Percentiles rank a stretch among this genome's conserved stretches.
Evolutionary conservation across 768 basidiomycete species (phyloP).

Genomic region (Xanthoconium stramineum): DNA sequence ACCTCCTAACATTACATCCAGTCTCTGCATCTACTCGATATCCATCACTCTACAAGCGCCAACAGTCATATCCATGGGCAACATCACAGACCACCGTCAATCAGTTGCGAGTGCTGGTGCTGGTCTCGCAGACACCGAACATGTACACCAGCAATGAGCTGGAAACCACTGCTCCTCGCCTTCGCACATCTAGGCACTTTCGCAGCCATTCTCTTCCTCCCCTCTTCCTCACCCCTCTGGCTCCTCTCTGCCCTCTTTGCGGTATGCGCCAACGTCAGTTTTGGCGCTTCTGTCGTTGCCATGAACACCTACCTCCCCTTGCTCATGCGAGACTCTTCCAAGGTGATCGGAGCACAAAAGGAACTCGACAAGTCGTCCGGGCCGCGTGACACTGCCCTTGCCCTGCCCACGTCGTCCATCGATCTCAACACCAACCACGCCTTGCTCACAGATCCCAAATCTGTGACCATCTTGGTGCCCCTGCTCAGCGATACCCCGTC

Average conservation of each 20-base stretch:
- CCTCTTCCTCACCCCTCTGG: constrained; percentile 72
- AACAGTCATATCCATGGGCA: constrained; percentile 93
- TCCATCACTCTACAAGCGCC: constrained; percentile 88
- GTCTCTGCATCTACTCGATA: constrained; percentile 83
- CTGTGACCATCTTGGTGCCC: constrained; percentile 32
- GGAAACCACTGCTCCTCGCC: constrained; percentile 72
- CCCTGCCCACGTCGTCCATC: not conserved
- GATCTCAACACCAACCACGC: constrained; percentile 17
- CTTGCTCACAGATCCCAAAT: constrained; percentile 15
- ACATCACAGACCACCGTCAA: constrained; percentile 86
- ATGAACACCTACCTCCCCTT: constrained; percentile 86
- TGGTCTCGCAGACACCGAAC: not conserved
- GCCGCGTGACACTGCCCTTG: not conserved
- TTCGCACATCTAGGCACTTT: constrained; percentile 74
- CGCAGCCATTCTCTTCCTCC: constrained; percentile 67
- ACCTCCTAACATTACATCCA: constrained; percentile 26
- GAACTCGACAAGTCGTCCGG: constrained; percentile 22
- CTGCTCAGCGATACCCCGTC: constrained; percentile 23
- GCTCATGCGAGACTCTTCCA: constrained; percentile 63
- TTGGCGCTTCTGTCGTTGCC: constrained; percentile 84
- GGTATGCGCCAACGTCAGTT: constrained; percentile 77
- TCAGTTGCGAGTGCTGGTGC: constrained; percentile 7
- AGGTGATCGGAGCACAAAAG: constrained; percentile 44
- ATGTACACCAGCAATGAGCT: constrained; percentile 49
- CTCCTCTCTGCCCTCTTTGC: constrained; percentile 65